Evolutionary conservation across 1,284 basidiomycete genomes (phyloP).

Genomic region (Earliella scabrosa): DNA sequence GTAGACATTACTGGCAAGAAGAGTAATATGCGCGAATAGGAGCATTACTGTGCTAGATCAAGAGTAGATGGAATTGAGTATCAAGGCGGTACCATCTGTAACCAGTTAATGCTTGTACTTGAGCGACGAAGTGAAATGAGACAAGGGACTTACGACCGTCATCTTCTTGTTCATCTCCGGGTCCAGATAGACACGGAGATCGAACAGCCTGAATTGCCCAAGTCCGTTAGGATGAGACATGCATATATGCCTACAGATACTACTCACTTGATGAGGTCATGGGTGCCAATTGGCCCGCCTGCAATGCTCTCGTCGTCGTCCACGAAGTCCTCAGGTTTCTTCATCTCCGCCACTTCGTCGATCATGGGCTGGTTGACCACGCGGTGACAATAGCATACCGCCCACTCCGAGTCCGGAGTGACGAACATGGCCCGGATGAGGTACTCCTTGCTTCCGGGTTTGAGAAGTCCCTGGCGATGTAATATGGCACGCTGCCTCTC

Average conservation of each 20-base stretch:
- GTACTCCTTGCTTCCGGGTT: conserved; percentile 10
- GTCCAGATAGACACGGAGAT: conserved; percentile 8
- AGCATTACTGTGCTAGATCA: background rate
- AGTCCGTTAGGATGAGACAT: too few relatives aligned
- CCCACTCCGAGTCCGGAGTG: conserved; percentile 5
- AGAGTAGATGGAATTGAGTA: too few relatives aligned
- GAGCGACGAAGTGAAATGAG: background rate
- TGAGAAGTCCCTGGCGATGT: conserved; percentile 7
- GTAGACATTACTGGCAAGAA: too few relatives aligned
- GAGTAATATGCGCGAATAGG: background rate
- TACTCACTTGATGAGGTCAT: conserved; percentile 8
- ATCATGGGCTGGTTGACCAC: conserved; percentile 16
- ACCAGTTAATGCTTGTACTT: background rate
- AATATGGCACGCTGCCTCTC: conserved; percentile 1
- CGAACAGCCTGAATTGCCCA: conserved; percentile 16
- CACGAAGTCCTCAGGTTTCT: conserved; percentile 1
- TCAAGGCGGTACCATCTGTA: background rate
- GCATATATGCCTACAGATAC: too few relatives aligned
- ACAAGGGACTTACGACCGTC: conserved; percentile 9
- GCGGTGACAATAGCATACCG: conserved; percentile 17
- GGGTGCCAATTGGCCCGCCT: conserved; percentile 5
- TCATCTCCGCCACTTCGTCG: conserved; percentile 8
- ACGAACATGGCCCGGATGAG: conserved; percentile 16
- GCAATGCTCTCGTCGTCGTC: background rate
- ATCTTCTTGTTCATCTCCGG: conserved; percentile 17